These are phyloP conservation scores for Ophiosphaerella narmari DNA, from an alignment of 2,329 filamentous ascomycete genomes.

Conservation along the genomic window DNA sequence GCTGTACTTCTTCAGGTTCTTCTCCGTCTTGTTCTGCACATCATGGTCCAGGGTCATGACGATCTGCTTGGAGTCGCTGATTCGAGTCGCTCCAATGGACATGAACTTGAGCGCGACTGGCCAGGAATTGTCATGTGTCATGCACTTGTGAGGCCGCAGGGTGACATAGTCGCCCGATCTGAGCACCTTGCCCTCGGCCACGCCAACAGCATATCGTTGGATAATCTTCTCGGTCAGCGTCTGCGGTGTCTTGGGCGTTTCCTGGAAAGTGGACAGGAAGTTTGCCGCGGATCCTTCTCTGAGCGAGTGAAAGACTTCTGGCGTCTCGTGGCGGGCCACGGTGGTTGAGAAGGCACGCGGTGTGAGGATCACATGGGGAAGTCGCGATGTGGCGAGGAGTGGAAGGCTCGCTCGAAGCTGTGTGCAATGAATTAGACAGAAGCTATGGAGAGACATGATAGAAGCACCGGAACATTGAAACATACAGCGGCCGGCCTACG, in stretches of 20 bases:
- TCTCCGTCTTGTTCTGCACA: constrained; percentile 78
- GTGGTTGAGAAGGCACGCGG: constrained; percentile 36
- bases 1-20: constrained; percentile 81
- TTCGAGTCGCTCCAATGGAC: constrained; percentile 76
- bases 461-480: neutral
- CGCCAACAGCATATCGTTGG: constrained; percentile 76
- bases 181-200: constrained; percentile 75
- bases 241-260: constrained; percentile 61
- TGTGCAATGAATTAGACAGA: constrained; percentile 16
- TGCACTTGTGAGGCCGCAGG: constrained; percentile 71
- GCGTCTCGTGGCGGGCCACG: constrained; percentile 24
- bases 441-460: too few species aligned
- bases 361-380: constrained; percentile 24
- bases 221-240: constrained; percentile 94
- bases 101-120: constrained; percentile 80
- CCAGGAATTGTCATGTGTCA: constrained; percentile 87
- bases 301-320: constrained; percentile 64
- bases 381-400: constrained; percentile 30
- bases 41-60: constrained; percentile 89
- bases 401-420: constrained; percentile 33
- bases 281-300: constrained; percentile 64
- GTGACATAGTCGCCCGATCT: constrained; percentile 83
- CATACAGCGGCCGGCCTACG: constrained; percentile 38
- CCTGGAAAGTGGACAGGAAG: constrained; percentile 72
- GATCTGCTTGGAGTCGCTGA: constrained; percentile 73